phyloP scores from a whole-genome alignment of 768 basidiomycete species.

The Agrocybe chaxingu region DNA sequence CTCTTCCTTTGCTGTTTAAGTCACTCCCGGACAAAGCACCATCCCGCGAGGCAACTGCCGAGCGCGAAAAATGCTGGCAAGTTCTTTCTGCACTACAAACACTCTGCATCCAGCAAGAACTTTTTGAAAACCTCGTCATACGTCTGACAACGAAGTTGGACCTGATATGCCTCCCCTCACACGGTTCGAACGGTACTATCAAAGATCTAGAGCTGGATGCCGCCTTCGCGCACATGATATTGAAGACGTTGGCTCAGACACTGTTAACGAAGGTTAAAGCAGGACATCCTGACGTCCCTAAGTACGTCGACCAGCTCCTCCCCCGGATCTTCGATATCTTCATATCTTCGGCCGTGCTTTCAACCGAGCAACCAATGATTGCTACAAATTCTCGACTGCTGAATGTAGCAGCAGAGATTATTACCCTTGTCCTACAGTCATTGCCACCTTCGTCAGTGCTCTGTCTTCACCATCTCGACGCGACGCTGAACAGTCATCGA shows the following conservation, averaged over 20 bases:
- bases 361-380: conserved; percentile 23
- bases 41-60: conserved; percentile 42
- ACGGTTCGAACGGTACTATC: conserved; percentile 1
- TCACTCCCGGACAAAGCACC: conserved; percentile 71
- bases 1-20: conserved; percentile 77
- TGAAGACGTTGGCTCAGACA: conserved; percentile 65
- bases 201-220: conserved; percentile 58
- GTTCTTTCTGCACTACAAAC: conserved; percentile 64
- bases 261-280: conserved; percentile 43
- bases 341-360: conserved; percentile 36
- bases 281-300: conserved; percentile 70
- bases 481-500: conserved; percentile 2
- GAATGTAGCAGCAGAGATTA: conserved; percentile 58
- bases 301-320: conserved; percentile 76
- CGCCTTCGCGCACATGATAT: conserved; percentile 83
- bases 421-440: conserved; percentile 65
- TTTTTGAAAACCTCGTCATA: conserved; percentile 85
- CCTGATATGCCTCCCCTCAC: conserved; percentile 45
- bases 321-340: conserved; percentile 68
- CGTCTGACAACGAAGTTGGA: conserved; percentile 78
- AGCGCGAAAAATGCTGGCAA: conserved; percentile 65
- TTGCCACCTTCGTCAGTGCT: conserved; percentile 61
- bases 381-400: conserved; percentile 52
- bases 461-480: not conserved
- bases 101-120: conserved; percentile 67